These are phyloP conservation scores for Cardiospermum halicacabum DNA, from an alignment of 345 rosid species.

Conservation along the genomic window DNA sequence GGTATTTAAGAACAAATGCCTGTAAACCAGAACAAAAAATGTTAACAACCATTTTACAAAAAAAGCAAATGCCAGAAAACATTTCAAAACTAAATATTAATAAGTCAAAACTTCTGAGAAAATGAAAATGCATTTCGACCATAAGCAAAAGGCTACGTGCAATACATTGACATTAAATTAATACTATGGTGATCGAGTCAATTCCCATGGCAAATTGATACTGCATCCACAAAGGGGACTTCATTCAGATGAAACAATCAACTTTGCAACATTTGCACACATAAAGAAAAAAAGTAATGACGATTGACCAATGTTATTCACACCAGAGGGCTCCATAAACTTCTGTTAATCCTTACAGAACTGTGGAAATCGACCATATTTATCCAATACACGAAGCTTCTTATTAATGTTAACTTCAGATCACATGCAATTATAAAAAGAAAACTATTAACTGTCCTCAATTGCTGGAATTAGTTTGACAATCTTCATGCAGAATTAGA, in stretches of 20 bases:
- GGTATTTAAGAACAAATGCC: constrained; percentile 96
- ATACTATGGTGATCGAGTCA: neutral
- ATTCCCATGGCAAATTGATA: neutral
- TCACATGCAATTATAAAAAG: neutral
- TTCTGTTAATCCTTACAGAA: neutral
- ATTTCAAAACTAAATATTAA: neutral
- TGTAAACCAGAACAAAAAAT: constrained; percentile 35
- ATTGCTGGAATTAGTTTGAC: neutral
- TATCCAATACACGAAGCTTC: neutral
- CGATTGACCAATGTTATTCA: neutral
- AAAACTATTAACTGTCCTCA: constrained; percentile 5
- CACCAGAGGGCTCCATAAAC: neutral
- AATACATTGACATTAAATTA: neutral
- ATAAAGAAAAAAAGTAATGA: neutral
- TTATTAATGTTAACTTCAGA: neutral
- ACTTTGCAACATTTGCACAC: neutral
- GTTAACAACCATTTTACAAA: constrained; percentile 6
- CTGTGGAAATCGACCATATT: neutral
- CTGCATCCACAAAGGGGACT: neutral
- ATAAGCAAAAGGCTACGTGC: neutral
- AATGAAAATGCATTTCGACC: neutral
- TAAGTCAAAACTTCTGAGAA: neutral
- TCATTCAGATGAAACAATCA: neutral
- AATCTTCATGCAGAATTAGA: constrained; percentile 4
- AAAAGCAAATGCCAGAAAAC: no score